phyloP scores from a whole-genome alignment of 2,329 filamentous ascomycete genomes.

The Hymenoscyphus infarciens region DNA sequence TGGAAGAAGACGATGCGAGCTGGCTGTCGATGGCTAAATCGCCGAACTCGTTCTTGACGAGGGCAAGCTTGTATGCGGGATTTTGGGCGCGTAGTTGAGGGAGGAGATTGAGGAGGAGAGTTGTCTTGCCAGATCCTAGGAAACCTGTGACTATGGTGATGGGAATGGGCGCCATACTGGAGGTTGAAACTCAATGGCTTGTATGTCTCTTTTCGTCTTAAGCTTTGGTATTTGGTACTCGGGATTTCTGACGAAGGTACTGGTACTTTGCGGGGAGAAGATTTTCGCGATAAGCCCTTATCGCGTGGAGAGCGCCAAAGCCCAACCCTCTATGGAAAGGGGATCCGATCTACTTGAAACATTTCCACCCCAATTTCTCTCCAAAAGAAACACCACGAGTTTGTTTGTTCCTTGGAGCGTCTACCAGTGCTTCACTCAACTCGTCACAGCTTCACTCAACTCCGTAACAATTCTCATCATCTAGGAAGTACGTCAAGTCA shows the following conservation, averaged over 20 bases:
- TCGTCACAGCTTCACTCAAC: not conserved
- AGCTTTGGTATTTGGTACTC: not conserved
- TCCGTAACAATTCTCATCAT: not conserved
- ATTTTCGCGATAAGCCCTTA: not conserved
- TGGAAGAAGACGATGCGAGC: slow-evolving; percentile 75
- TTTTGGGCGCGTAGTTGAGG: slow-evolving; percentile 78
- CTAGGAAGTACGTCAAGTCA: not conserved
- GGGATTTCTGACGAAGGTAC: not conserved
- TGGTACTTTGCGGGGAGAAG: not conserved
- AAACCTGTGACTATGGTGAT: slow-evolving; percentile 97
- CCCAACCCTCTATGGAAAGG: not conserved
- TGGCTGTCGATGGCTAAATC: slow-evolving; percentile 92
- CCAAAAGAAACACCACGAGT: not conserved
- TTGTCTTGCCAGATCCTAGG: slow-evolving; percentile 93
- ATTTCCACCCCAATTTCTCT: not conserved
- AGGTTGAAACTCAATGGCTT: slow-evolving; percentile 1
- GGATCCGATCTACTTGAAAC: not conserved
- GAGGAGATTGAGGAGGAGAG: slow-evolving; percentile 88
- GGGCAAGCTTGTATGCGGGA: slow-evolving; percentile 77
- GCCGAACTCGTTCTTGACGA: slow-evolving; percentile 98
- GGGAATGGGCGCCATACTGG: slow-evolving; percentile 67
- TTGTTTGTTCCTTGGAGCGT: not conserved
- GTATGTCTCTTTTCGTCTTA: not conserved
- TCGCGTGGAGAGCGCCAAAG: not conserved
- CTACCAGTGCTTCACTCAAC: not conserved